Conservation (phyloP, 2,329 filamentous ascomycete species). For the Fusarium sulawesiense region DNA sequence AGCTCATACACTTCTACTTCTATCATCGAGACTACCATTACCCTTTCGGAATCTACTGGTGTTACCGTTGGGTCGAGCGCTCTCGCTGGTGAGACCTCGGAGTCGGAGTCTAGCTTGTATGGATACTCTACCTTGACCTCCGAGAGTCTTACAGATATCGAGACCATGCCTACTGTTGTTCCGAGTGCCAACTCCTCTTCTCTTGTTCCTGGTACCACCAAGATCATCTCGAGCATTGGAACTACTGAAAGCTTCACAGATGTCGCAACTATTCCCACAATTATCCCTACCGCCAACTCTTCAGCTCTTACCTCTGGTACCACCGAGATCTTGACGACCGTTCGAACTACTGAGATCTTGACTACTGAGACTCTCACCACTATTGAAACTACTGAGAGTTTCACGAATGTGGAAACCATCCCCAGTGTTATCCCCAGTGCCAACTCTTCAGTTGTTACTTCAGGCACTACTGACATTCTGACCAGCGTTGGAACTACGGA, state of each 20-base stretch:
- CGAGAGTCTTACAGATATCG: slow-evolving; percentile 24
- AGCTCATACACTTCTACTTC: slow-evolving; percentile 10
- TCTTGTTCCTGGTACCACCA: slow-evolving; percentile 18
- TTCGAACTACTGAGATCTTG: neutral
- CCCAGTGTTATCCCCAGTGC: slow-evolving; percentile 27
- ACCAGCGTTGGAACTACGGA: neutral
- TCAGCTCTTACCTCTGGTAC: slow-evolving; percentile 31
- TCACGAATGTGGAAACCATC: slow-evolving; percentile 32
- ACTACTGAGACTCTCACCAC: neutral
- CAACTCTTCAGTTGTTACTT: slow-evolving; percentile 29
- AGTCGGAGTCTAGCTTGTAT: slow-evolving; percentile 15
- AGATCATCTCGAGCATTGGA: neutral
- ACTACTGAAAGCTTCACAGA: neutral
- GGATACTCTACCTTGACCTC: slow-evolving; percentile 33
- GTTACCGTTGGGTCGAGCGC: slow-evolving; percentile 22
- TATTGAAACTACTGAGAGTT: neutral
- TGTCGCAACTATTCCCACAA: slow-evolving; percentile 38
- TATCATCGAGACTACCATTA: neutral
- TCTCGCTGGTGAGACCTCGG: slow-evolving; percentile 20
- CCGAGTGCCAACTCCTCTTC: slow-evolving; percentile 33
- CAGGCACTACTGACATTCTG: slow-evolving; percentile 5
- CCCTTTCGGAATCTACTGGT: neutral
- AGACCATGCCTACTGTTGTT: slow-evolving; percentile 39
- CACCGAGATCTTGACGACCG: neutral
- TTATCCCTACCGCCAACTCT: slow-evolving; percentile 28